These are phyloP conservation scores for Nannizziopsis barbatae DNA, from an alignment of 2,329 filamentous ascomycete species.

Conservation along the genomic window DNA sequence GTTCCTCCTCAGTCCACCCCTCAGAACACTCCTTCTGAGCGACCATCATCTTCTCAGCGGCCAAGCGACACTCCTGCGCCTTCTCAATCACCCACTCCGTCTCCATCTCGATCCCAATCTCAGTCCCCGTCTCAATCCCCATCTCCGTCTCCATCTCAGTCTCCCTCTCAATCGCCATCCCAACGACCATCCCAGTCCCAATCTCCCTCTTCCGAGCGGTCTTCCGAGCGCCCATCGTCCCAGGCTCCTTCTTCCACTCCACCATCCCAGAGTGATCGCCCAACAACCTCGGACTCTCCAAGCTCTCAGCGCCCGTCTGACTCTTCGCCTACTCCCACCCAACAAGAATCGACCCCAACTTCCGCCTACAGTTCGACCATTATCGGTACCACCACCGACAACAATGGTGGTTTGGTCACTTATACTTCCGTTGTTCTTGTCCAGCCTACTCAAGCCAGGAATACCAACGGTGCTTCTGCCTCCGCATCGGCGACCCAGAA, in stretches of 20 bases:
- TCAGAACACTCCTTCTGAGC: constrained; percentile 3
- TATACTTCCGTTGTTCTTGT: constrained; percentile 38
- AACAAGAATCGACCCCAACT: constrained; percentile 5
- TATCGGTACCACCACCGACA: constrained; percentile 32
- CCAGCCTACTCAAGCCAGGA: constrained; percentile 25
- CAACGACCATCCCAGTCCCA: background rate
- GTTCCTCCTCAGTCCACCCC: constrained; percentile 6
- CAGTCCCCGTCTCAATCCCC: background rate
- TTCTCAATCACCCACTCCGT: too few species aligned
- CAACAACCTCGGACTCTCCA: background rate
- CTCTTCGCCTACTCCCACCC: constrained; percentile 7
- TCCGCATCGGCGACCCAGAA: constrained; percentile 12
- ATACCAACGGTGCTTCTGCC: constrained; percentile 15
- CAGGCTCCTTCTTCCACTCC: constrained; percentile 11
- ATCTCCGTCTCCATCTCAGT: constrained; percentile 1
- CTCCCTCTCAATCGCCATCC: constrained; percentile 3
- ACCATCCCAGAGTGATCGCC: background rate
- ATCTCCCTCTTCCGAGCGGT: too few species aligned
- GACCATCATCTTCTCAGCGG: background rate
- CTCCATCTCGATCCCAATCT: too few species aligned
- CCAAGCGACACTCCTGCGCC: too few species aligned
- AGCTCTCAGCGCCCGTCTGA: background rate
- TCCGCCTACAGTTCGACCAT: constrained; percentile 23
- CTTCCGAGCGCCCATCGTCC: background rate
- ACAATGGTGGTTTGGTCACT: constrained; percentile 34